These are phyloP conservation scores for Aplosporella prunicola DNA, from an alignment of 2,329 filamentous ascomycete species.

Conservation along the genomic window DNA sequence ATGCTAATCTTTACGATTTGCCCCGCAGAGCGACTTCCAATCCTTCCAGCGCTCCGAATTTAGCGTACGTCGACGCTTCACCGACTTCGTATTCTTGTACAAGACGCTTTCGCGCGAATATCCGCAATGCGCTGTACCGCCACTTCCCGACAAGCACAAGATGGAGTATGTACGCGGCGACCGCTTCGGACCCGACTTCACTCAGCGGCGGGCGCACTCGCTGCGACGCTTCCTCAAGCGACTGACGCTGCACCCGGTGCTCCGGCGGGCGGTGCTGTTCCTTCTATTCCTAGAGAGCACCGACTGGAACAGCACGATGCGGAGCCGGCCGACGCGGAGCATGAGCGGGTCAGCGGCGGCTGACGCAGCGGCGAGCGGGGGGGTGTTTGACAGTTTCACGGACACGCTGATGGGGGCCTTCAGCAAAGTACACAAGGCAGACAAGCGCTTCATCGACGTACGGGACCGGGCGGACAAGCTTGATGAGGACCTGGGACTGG, in stretches of 20 bases:
- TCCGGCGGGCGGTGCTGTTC: slow-evolving; percentile 73
- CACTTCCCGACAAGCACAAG: slow-evolving; percentile 95
- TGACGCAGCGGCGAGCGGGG: slow-evolving; percentile 32
- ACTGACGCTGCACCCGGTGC: slow-evolving; percentile 75
- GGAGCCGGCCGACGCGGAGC: slow-evolving; percentile 58
- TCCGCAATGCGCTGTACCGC: slow-evolving; percentile 84
- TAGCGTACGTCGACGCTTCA: slow-evolving; percentile 80
- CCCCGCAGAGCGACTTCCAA: slow-evolving; percentile 73
- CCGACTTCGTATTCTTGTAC: slow-evolving; percentile 94
- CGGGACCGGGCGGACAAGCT: slow-evolving; percentile 87
- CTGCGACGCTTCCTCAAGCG: slow-evolving; percentile 84
- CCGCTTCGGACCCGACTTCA: slow-evolving; percentile 90
- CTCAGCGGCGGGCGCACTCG: slow-evolving; percentile 75
- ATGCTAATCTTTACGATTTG: neutral
- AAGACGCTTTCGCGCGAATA: slow-evolving; percentile 83
- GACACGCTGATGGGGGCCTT: slow-evolving; percentile 97
- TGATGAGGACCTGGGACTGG: slow-evolving; percentile 78
- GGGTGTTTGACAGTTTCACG: slow-evolving; percentile 89
- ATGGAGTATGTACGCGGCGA: slow-evolving; percentile 98
- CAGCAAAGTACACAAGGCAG: slow-evolving; percentile 89
- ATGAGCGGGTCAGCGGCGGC: slow-evolving; percentile 30
- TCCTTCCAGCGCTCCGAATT: slow-evolving; percentile 79
- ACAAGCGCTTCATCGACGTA: slow-evolving; percentile 89
- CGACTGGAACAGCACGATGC: slow-evolving; percentile 97
- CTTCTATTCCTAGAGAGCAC: slow-evolving; percentile 83